Evolutionary conservation across 2,329 filamentous ascomycete genomes (phyloP), one percentile per base, ranked within the genome.

Genomic region (Fonsecaea pedrosoi): DNA sequence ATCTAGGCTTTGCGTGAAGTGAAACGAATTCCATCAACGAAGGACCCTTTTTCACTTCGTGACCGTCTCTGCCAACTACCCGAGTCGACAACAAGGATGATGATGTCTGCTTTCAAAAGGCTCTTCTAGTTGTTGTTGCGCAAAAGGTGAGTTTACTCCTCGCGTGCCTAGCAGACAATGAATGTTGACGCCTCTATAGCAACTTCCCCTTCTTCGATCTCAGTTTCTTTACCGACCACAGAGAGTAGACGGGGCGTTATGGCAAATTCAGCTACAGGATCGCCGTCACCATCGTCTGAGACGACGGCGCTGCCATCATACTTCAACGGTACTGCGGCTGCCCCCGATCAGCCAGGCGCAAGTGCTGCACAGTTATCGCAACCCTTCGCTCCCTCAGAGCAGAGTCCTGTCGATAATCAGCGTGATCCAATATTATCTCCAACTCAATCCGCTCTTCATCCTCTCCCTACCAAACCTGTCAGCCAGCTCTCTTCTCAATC

Each of bases 361-460:
- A 35, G 60, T 35, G 30, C 48, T 42, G 55, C 37, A 15, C 60
- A 61, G 40, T 30, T 55, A 56, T 40, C 60, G 50, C 60, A 55
- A 45, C 50, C 66, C 54, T 54, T 62, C 58, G 12, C 56, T 56
- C 4, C 60, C 32, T 58, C 69, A 63, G 66, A 70, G 53, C 54
- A 62, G 38, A 67, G 54, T 65, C 10, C 68, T 54, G 38, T 66
- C 61, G 54, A 66, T 57, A 66, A 61, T 60, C 50, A 59, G n/a
- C 58, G 54, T 62, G 69, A 73, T 60, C 42, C 65, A 62, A 63
- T 70, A 66, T 56, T 69, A 60, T 73, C 71, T 60, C 70, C 71
- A 54, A 69, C 67, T 48, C 67, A 70, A 25, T 72, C 71, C 38
- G 50, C 54, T 62, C 59, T 62, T 32, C 69, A 71, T 66, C 64